Evolutionary conservation across 148 eudicot species (phyloP), one percentile per base, ranked within the genome.

Genomic region (Fagopyrum homotropicum): DNA sequence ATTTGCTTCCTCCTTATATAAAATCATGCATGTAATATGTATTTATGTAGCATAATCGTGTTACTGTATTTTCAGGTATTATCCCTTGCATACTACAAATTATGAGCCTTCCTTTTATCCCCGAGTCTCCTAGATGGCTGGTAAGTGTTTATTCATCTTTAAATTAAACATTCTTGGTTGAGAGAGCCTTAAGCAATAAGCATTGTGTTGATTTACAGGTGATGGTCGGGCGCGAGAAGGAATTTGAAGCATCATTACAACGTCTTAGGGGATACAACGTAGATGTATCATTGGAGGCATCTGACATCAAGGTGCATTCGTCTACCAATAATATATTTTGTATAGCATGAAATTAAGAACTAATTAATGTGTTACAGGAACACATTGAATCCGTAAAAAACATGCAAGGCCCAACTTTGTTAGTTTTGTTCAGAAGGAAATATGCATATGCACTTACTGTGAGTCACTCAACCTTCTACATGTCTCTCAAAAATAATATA

Each of bases 91-190:
- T 85, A 11, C 66, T 89, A 71, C 93, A 87, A 75, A 52, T 84
- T 45, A 14, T 83, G 0, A 85, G 88, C 76, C 61, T 86, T 48
- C 79, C 80, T 73, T 84, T 87, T 80, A 83, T 89, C 73, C 89
- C 90, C 4, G 90, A 89, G 77, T 89, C 93, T 76, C 93, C 93
- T 71, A 81, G 93, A 80, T 89, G 90, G 90, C 75, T 89, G 86
- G 93, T 89, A 76, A 78, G 93, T 72, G 55, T 17, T 9, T 35
- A 35, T 35, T 35, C 45, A 68, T 40, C 47, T 68, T 44, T 47
- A 35, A 45, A 40, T 35, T 70, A 9, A 45, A 1, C n/a, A 12
- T 45, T 35, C 40, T 35, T 35, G 40, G 40, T 1, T 35, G 35
- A 9, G 4, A 22, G 26, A 54, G 50, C 35, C 40, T 35, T 35